A percentile compares a stretch with the other conserved stretches of the same genome.
Conservation (phyloP, 768 basidiomycete genomes). For the Russula dissimulans region DNA sequence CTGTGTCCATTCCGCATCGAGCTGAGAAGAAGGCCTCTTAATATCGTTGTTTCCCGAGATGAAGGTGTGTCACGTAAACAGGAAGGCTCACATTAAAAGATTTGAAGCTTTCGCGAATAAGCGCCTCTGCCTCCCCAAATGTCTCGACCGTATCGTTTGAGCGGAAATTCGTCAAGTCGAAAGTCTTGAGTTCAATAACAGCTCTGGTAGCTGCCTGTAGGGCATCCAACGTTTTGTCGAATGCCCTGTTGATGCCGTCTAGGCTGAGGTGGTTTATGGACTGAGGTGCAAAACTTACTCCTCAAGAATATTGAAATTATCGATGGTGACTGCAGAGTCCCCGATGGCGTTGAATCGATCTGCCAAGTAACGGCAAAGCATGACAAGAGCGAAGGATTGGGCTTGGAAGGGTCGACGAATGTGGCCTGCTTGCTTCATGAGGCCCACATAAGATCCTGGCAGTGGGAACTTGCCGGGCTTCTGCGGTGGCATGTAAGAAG, state of each 20-base stretch:
- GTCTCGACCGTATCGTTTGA: background rate
- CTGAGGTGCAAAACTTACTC: constrained; percentile 1
- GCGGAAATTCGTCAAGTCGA: background rate
- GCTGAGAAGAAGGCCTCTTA: background rate
- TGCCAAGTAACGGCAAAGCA: constrained; percentile 13
- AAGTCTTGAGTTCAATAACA: background rate
- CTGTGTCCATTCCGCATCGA: background rate
- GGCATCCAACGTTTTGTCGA: background rate
- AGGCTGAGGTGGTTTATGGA: background rate
- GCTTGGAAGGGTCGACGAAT: constrained; percentile 14
- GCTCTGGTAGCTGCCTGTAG: background rate
- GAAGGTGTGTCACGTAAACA: background rate
- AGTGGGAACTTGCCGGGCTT: background rate
- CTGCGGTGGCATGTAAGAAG: background rate
- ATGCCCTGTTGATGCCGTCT: background rate
- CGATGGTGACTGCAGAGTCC: background rate
- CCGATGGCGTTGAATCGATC: background rate
- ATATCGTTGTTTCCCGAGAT: background rate
- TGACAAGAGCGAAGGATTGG: constrained; percentile 11
- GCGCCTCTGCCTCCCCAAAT: background rate
- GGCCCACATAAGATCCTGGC: background rate
- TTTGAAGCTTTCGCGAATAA: background rate
- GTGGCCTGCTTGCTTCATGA: constrained; percentile 11
- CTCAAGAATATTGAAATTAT: constrained; percentile 1
- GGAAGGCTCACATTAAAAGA: background rate